Conservation (phyloP, 2,329 filamentous ascomycete species). For the Talaromyces amestolkiae region DNA sequence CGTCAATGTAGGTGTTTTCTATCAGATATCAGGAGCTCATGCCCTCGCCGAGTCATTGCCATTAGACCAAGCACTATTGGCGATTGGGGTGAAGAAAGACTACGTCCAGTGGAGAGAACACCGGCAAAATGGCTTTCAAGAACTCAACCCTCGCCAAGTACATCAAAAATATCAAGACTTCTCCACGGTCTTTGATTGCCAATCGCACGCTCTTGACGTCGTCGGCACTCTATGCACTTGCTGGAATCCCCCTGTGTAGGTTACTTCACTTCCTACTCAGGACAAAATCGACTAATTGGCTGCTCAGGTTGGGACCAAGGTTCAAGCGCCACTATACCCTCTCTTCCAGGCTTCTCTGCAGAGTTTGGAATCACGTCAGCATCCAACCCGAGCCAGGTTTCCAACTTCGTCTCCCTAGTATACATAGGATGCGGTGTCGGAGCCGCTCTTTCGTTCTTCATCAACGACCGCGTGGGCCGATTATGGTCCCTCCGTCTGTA, state of each 20-base stretch:
- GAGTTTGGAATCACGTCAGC: slow-evolving; percentile 35
- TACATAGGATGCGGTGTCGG: slow-evolving; percentile 35
- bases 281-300: neutral
- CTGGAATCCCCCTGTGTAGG: slow-evolving; percentile 14
- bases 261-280: neutral
- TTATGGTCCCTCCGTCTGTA: slow-evolving; percentile 44
- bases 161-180: slow-evolving; percentile 14
- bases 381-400: slow-evolving; percentile 28
- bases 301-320: slow-evolving; percentile 19
- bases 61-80: neutral
- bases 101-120: neutral
- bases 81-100: neutral
- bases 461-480: slow-evolving; percentile 42
- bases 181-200: slow-evolving; percentile 10
- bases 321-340: slow-evolving; percentile 30
- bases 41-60: neutral
- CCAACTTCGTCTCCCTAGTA: slow-evolving; percentile 41
- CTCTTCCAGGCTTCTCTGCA: slow-evolving; percentile 35
- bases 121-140: slow-evolving; percentile 7
- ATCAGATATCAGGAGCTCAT: neutral
- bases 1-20: neutral
- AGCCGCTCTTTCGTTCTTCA: slow-evolving; percentile 37
- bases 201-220: slow-evolving; percentile 13
- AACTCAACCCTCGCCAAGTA: slow-evolving; percentile 14
- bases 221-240: slow-evolving; percentile 11